These are phyloP conservation scores for Rhodofomes roseus DNA, from an alignment of 1,284 basidiomycete species.

Conservation along the genomic window DNA sequence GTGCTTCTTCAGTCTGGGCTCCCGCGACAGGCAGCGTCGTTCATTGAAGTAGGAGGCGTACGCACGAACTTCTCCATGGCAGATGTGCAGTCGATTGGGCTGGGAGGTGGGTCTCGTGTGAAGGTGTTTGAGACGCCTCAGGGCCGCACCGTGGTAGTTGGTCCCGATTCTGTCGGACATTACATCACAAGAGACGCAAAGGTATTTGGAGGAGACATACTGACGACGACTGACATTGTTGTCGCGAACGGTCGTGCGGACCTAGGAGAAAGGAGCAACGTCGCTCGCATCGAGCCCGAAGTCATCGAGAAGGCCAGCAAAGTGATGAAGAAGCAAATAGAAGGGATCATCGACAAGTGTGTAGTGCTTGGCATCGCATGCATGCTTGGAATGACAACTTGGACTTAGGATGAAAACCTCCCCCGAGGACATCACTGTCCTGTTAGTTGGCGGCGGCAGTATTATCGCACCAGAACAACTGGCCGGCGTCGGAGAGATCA, in stretches of 20 bases:
- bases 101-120: slow-evolving; percentile 54
- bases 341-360: slow-evolving; percentile 35
- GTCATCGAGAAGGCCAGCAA: slow-evolving; percentile 32
- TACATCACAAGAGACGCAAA: slow-evolving; percentile 41
- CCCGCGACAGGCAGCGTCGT: slow-evolving; percentile 47
- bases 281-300: slow-evolving; percentile 27
- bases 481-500: slow-evolving; percentile 42
- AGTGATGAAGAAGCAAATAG: slow-evolving; percentile 46
- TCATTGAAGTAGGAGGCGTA: slow-evolving; percentile 41
- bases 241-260: slow-evolving; percentile 34
- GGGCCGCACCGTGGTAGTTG: slow-evolving; percentile 38
- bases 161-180: slow-evolving; percentile 57
- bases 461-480: slow-evolving; percentile 42
- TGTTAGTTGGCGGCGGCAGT: slow-evolving; percentile 52
- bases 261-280: slow-evolving; percentile 35
- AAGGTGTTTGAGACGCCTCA: slow-evolving; percentile 22
- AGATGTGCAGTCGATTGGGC: slow-evolving; percentile 46
- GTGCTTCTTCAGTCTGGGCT: slow-evolving; percentile 48
- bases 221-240: slow-evolving; percentile 52
- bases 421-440: slow-evolving; percentile 41
- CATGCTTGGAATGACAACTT: not conserved
- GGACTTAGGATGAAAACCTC: slow-evolving; percentile 56
- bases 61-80: slow-evolving; percentile 46
- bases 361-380: not conserved
- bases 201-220: slow-evolving; percentile 46